Conservation (phyloP, 768 basidiomycete species). For the Dictyophora rubrovolvata region DNA sequence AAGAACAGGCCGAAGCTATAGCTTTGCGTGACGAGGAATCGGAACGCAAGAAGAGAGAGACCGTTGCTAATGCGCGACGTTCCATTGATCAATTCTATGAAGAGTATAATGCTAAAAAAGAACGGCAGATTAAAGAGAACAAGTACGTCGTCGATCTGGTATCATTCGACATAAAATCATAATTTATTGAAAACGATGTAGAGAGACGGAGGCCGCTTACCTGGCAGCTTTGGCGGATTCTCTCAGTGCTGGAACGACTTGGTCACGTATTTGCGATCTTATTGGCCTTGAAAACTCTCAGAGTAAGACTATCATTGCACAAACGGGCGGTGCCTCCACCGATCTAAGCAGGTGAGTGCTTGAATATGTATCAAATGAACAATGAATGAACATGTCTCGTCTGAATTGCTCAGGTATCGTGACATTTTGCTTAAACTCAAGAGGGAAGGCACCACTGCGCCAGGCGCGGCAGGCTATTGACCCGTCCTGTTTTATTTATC, state of each 20-base stretch:
- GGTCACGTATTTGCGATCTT: slow-evolving; percentile 84
- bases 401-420: not conserved
- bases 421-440: slow-evolving; percentile 84
- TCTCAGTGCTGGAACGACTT: slow-evolving; percentile 85
- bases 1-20: slow-evolving; percentile 77
- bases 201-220: slow-evolving; percentile 82
- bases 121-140: slow-evolving; percentile 86
- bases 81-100: slow-evolving; percentile 88
- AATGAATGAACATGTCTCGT: not conserved
- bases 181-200: slow-evolving; percentile 20
- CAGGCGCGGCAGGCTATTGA: slow-evolving; percentile 87
- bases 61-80: slow-evolving; percentile 72
- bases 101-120: slow-evolving; percentile 79
- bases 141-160: slow-evolving; percentile 49
- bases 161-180: not conserved
- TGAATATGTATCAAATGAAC: not conserved
- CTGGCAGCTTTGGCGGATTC: slow-evolving; percentile 59
- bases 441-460: slow-evolving; percentile 84
- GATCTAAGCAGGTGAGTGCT: slow-evolving; percentile 48
- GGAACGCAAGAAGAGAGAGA: slow-evolving; percentile 68
- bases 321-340: slow-evolving; percentile 77
- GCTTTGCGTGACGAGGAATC: slow-evolving; percentile 73
- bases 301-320: slow-evolving; percentile 80
- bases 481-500: not conserved
- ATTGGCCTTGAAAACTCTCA: slow-evolving; percentile 93